Base-by-base conservation (phyloP, 2,329 filamentous ascomycete species). In the Phaeosphaeria sp. region DNA sequence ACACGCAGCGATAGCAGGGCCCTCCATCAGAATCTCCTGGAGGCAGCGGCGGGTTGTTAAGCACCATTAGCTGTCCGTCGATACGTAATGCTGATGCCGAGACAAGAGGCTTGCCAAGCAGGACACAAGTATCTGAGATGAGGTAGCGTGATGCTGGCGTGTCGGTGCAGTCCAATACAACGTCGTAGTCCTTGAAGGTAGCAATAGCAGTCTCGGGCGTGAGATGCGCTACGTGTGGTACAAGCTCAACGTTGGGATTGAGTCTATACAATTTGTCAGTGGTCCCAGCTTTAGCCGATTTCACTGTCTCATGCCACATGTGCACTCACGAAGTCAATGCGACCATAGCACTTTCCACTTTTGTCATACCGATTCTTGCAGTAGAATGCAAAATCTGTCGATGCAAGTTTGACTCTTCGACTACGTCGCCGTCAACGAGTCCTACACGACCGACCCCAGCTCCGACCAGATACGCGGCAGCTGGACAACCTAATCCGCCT, bases 161-260 rank as follows among this genome's bases (percentile, higher is more conserved):
- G 77, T 99, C 95, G 10, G 94, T 98, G 75, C 95, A 99, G 77
- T 99, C 95, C 13, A 99, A 87, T 1, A 98, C 87, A 0, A 97
- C 67, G 68, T 97, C 92, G 72, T 96, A 98, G 3, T 81, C 68
- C 0, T 81, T 78, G 55, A 96, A 86, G 42, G 92, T 87, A 0
- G 81, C 75, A 6, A 87, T 78, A 0, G 92, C 90, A 52, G 90
- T 91, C 57, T 86, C 79, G 0, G 92, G 84, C 0, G 85, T 87
- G 15, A 97, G 84, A 62, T 90, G 89, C 15, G 82, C 81, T 10
- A 78, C 74, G 71, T 96, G 84, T 0, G 87, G 77, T 18, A 85
- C 76, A 69, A 92, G 93, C 1, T 76, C 84, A 18, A 91, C 81
- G 13, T 85, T 82, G 0, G 91, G 90, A 71, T 97, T 97, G 15